phyloP scores from a whole-genome alignment of 345 rosid species.

The Citrus australasica region DNA sequence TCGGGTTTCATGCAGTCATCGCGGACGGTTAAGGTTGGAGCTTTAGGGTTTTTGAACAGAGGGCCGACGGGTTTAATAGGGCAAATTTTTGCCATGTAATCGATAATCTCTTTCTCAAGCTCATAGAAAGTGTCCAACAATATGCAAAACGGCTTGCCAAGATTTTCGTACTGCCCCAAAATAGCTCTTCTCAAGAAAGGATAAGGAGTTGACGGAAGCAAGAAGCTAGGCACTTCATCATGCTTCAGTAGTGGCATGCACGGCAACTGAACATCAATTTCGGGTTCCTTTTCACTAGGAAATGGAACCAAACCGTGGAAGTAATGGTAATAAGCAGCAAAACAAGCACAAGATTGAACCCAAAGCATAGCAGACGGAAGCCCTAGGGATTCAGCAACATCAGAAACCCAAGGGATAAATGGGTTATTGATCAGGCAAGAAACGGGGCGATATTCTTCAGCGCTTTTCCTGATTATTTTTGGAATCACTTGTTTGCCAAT shows the following conservation, averaged over 20 bases:
- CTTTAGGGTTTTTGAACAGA: constrained; percentile 47
- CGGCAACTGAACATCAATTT: constrained; percentile 64
- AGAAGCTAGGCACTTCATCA: constrained; percentile 80
- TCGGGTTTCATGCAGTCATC: constrained; percentile 54
- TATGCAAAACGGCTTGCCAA: constrained; percentile 63
- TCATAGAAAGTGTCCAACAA: constrained; percentile 71
- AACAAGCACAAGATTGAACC: constrained; percentile 88
- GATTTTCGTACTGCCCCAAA: constrained; percentile 55
- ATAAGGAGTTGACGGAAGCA: constrained; percentile 54
- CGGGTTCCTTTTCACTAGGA: constrained; percentile 50
- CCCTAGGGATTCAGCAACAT: constrained; percentile 62
- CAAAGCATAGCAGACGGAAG: constrained; percentile 86
- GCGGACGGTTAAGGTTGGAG: constrained; percentile 25
- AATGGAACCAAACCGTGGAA: constrained; percentile 44
- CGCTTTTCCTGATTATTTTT: constrained; percentile 38
- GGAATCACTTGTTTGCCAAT: constrained; percentile 45
- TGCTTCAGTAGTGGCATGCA: constrained; percentile 61
- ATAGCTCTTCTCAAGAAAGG: constrained; percentile 42
- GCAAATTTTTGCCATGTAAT: constrained; percentile 53
- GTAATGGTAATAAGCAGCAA: constrained; percentile 65
- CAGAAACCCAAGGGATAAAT: constrained; percentile 82
- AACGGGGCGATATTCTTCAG: constrained; percentile 57
- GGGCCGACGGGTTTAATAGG: constrained; percentile 58
- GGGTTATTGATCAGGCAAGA: constrained; percentile 83
- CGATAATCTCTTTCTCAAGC: constrained; percentile 63